Evolutionary conservation across 2,329 filamentous ascomycete species (phyloP).

Genomic region (Xylariales sp.): DNA sequence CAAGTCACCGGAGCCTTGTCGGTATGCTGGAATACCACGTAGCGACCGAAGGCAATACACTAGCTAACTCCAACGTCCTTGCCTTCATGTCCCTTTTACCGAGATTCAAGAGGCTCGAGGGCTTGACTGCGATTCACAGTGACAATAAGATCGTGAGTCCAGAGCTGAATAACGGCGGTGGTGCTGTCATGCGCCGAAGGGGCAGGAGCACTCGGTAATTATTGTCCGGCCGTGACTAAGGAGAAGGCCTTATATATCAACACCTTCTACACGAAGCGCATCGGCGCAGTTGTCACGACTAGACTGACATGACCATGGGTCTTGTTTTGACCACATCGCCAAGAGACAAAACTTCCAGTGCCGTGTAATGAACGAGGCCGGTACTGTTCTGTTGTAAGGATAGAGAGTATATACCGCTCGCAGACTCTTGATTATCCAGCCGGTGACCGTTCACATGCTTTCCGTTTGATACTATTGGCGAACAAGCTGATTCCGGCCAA

Average conservation of each 20-base stretch:
- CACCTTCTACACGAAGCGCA: constrained; percentile 54
- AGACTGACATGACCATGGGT: constrained; percentile 63
- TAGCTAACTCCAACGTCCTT: constrained; percentile 16
- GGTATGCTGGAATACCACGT: constrained; percentile 20
- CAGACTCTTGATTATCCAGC: constrained; percentile 4
- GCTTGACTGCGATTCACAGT: constrained; percentile 61
- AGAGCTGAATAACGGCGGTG: constrained; percentile 32
- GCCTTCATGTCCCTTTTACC: constrained; percentile 51
- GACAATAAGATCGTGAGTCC: constrained; percentile 45
- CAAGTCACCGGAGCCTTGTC: constrained; percentile 20
- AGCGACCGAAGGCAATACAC: constrained; percentile 20
- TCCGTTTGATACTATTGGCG: constrained; percentile 12
- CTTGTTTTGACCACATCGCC: constrained; percentile 63
- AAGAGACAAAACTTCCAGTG: constrained; percentile 13
- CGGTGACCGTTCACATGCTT: constrained; percentile 3
- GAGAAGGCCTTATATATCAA: constrained; percentile 67
- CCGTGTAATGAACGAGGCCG: neutral
- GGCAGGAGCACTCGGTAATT: constrained; percentile 58
- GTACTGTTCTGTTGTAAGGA: neutral
- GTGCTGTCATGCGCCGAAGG: constrained; percentile 56
- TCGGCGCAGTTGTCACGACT: constrained; percentile 63
- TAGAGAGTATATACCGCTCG: neutral
- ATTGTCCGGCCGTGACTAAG: constrained; percentile 63
- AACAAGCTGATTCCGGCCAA: constrained; percentile 11
- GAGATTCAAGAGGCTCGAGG: constrained; percentile 62